phyloP scores from a whole-genome alignment of 257 asterid species.

The Striga asiatica region DNA sequence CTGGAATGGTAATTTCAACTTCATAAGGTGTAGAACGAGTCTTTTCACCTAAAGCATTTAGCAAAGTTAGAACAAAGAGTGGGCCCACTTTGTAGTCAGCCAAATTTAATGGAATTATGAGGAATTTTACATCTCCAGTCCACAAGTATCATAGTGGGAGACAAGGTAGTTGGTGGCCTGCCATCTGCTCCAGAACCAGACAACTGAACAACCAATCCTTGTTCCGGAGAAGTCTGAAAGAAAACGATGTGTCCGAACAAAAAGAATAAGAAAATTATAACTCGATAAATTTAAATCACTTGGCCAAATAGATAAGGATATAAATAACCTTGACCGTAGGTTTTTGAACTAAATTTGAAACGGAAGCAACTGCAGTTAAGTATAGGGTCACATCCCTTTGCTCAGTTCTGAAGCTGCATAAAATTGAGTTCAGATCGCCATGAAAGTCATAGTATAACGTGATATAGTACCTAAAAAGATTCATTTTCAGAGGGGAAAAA shows the following conservation, averaged over 20 bases:
- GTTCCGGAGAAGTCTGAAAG: conserved; percentile 58
- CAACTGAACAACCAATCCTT: conserved; percentile 56
- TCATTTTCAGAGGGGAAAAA: too few relatives aligned
- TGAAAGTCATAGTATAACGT: conserved; percentile 9
- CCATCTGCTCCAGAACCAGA: conserved; percentile 86
- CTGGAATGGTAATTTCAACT: conserved; percentile 74
- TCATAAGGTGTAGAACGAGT: conserved; percentile 60
- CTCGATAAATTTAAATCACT: background rate
- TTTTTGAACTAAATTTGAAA: conserved; percentile 56
- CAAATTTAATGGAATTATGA: background rate
- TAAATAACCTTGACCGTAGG: conserved; percentile 64
- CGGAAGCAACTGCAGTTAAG: conserved; percentile 69
- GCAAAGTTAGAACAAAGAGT: conserved; percentile 18
- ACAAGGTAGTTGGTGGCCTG: conserved; percentile 71
- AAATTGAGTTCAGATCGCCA: too few relatives aligned
- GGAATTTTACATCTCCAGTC: conserved; percentile 71
- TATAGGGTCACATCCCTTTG: conserved; percentile 69
- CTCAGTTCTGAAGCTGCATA: conserved; percentile 68
- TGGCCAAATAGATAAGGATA: conserved; percentile 4
- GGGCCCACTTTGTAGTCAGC: background rate
- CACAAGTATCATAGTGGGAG: conserved; percentile 55
- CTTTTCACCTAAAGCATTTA: conserved; percentile 44
- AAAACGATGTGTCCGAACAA: background rate
- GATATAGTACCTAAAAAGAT: background rate
- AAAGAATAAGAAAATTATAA: background rate